Percentiles rank a stretch among this genome's conserved stretches.
Conservation (phyloP, 306 rosid species). For the Notholithocarpus densiflorus region DNA sequence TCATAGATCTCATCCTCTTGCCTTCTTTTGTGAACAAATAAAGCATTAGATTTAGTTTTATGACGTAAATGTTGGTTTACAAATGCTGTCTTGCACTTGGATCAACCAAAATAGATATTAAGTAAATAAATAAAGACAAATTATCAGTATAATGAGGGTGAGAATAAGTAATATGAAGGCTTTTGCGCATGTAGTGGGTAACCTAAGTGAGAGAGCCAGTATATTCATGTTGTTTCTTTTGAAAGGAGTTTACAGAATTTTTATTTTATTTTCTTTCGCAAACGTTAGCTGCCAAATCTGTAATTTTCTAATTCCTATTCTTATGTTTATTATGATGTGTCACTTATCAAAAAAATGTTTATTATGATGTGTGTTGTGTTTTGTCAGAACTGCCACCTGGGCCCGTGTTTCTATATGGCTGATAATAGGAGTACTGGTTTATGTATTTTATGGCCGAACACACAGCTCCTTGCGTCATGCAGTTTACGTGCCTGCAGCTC, state of each 20-base stretch:
- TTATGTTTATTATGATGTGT: not conserved
- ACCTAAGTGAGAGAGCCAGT: not conserved
- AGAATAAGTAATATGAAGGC: not conserved
- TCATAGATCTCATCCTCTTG: no score
- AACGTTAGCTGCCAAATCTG: not conserved
- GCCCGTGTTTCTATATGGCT: constrained; percentile 82
- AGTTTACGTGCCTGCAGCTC: constrained; percentile 50
- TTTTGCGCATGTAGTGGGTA: not conserved
- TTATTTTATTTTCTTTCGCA: not conserved
- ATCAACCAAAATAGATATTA: not conserved
- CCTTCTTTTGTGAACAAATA: no score
- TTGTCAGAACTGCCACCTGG: constrained; percentile 68
- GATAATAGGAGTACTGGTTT: constrained; percentile 54
- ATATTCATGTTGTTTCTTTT: not conserved
- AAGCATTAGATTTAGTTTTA: not conserved
- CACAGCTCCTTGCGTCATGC: constrained; percentile 68
- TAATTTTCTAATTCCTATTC: not conserved
- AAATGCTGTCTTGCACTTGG: not conserved
- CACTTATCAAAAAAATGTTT: no score
- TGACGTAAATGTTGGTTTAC: not conserved
- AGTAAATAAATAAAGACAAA: not conserved
- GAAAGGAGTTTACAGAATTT: not conserved
- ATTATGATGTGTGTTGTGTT: constrained; percentile 1
- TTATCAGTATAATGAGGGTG: not conserved
- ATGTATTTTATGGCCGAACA: constrained; percentile 66